Conservation (phyloP, 306 rosid species). For the Pyrus betulifolia region DNA sequence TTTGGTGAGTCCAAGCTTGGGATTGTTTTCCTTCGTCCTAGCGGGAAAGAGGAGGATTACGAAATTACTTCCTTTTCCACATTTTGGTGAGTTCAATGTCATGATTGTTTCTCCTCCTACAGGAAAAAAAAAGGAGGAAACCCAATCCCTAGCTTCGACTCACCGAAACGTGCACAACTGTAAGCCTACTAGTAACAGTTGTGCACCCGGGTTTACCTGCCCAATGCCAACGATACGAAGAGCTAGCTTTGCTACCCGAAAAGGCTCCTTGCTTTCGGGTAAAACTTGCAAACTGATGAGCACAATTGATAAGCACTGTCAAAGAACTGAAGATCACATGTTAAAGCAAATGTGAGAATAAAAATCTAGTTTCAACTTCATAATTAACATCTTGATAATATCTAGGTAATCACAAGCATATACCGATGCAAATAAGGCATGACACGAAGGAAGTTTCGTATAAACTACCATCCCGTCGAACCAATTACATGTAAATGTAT, state of each 20-base stretch:
- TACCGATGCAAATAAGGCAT: not conserved
- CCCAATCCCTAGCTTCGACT: no score
- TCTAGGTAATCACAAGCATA: no score
- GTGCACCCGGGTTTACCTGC: not conserved
- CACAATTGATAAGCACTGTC: not conserved
- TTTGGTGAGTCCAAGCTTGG: no score
- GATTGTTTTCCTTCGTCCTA: not conserved
- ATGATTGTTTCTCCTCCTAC: not conserved
- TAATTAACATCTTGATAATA: no score
- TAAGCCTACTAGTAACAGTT: not conserved
- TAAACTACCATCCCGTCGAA: not conserved
- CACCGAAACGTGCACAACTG: no score
- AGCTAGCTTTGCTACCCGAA: not conserved
- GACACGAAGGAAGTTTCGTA: not conserved
- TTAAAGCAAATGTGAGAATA: not conserved
- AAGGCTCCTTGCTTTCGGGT: not conserved
- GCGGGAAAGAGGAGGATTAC: not conserved
- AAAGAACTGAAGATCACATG: not conserved
- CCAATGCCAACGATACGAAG: not conserved
- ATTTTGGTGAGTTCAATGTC: not conserved
- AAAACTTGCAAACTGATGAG: not conserved
- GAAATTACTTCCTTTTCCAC: not conserved
- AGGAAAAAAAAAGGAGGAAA: no score
- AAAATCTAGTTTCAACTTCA: not conserved
- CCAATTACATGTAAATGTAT: slow-evolving; percentile 18